These are phyloP conservation scores for Zoysia japonica DNA, from an alignment of 176 grass and related monocot genomes.

Conservation along the genomic window DNA sequence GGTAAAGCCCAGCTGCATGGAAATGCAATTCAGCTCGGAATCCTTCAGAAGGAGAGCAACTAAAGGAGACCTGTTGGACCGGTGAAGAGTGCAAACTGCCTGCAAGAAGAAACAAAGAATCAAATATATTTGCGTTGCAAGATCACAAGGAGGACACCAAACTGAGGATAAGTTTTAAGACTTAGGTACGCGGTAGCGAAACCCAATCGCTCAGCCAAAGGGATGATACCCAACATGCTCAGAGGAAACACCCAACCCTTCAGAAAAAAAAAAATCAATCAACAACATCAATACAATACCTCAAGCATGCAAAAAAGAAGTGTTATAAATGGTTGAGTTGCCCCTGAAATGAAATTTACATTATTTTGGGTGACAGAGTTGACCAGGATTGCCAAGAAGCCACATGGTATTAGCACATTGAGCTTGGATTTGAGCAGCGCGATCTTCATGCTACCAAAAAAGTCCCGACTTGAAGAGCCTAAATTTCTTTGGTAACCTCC, in stretches of 20 bases:
- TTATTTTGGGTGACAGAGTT: conserved; percentile 45
- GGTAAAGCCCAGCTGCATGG: background rate
- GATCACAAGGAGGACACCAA: background rate
- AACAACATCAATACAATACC: background rate
- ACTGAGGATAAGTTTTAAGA: background rate
- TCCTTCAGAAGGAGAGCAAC: conserved; percentile 26
- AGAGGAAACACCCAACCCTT: conserved; percentile 78
- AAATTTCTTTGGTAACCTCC: conserved; percentile 27
- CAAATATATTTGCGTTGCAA: conserved; percentile 21
- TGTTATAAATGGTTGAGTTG: background rate
- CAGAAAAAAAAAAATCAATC: conserved; percentile 3
- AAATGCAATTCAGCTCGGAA: conserved; percentile 32
- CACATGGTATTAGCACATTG: conserved; percentile 67
- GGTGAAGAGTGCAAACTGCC: conserved; percentile 72
- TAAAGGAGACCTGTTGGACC: conserved; percentile 65
- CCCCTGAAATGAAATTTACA: conserved; percentile 23
- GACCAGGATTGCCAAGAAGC: conserved; percentile 57
- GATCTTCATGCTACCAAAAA: conserved; percentile 49
- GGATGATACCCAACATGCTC: conserved; percentile 74
- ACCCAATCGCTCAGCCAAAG: conserved; percentile 75
- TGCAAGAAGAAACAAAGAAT: conserved; percentile 38
- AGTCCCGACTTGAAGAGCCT: background rate
- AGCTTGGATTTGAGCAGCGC: conserved; percentile 65
- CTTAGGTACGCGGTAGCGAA: conserved; percentile 62
- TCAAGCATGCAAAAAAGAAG: conserved; percentile 15